A percentile compares a stretch with the other conserved stretches of the same genome.
These are phyloP conservation scores for Cercospora sp. DNA, from an alignment of 2,329 filamentous ascomycete genomes.

Conservation along the genomic window DNA sequence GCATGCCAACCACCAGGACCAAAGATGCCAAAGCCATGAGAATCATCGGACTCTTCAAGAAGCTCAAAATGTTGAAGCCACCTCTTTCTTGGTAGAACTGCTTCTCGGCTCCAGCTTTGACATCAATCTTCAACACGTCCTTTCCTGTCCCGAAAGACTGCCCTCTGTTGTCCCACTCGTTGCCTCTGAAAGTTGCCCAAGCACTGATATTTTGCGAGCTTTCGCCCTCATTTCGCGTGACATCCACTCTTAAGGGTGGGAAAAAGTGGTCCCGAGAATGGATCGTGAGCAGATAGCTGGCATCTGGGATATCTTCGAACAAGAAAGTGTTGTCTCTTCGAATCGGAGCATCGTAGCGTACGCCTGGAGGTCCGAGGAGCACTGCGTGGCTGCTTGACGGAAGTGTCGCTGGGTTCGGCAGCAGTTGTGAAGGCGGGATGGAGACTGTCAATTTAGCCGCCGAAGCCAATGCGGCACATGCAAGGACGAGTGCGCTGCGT, in stretches of 20 bases:
- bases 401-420: conserved; percentile 50
- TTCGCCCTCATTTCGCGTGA: conserved; percentile 47
- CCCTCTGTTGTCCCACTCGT: conserved; percentile 86
- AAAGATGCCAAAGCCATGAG: conserved; percentile 83
- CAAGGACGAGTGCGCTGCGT: conserved; percentile 18
- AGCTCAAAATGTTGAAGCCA: conserved; percentile 65
- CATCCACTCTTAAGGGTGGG: conserved; percentile 76
- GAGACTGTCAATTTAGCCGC: conserved; percentile 54
- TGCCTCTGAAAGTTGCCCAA: conserved; percentile 85
- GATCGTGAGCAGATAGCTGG: conserved; percentile 80
- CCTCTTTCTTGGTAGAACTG: conserved; percentile 74
- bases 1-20: conserved; percentile 85
- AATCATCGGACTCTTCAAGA: conserved; percentile 96
- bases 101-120: conserved; percentile 64
- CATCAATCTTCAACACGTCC: conserved; percentile 57
- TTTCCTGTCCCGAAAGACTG: conserved; percentile 54
- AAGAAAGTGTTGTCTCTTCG: conserved; percentile 69
- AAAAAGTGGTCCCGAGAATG: conserved; percentile 74
- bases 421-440: conserved; percentile 48
- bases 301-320: conserved; percentile 69
- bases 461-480: conserved; percentile 32
- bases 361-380: conserved; percentile 49
- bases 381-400: conserved; percentile 63
- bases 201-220: conserved; percentile 56
- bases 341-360: conserved; percentile 60